A percentile compares a stretch with the other conserved stretches of the same genome.
phyloP scores from a whole-genome alignment of 345 rosid genomes.

The Linum lewisii region DNA sequence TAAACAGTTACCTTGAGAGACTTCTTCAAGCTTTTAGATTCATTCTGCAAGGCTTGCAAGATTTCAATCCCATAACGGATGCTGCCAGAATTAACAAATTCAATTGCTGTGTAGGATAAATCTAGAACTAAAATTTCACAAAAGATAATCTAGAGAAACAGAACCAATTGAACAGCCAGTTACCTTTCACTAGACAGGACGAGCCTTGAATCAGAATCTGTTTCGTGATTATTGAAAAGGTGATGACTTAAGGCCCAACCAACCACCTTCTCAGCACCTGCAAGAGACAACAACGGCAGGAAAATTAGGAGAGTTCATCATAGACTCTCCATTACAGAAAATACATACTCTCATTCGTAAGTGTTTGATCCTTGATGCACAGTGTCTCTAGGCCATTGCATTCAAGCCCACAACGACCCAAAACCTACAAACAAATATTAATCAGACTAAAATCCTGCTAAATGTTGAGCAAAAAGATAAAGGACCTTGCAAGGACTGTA shows the following conservation, averaged over 20 bases:
- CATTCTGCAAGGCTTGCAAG: slow-evolving; percentile 60
- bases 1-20: slow-evolving; percentile 55
- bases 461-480: neutral
- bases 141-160: slow-evolving; percentile 12
- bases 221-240: slow-evolving; percentile 59
- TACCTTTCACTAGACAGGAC: slow-evolving; percentile 72
- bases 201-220: slow-evolving; percentile 43
- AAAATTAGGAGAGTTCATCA: too few relatives aligned
- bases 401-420: slow-evolving; percentile 54
- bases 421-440: slow-evolving; percentile 32
- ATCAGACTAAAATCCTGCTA: neutral
- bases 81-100: slow-evolving; percentile 44
- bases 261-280: slow-evolving; percentile 80
- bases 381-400: slow-evolving; percentile 63
- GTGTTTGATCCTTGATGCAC: slow-evolving; percentile 64
- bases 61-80: slow-evolving; percentile 56
- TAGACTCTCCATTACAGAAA: slow-evolving; percentile 6
- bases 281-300: slow-evolving; percentile 8
- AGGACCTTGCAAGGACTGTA: neutral
- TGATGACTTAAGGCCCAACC: slow-evolving; percentile 87
- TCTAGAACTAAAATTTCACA: slow-evolving; percentile 13
- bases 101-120: slow-evolving; percentile 10
- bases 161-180: slow-evolving; percentile 14
- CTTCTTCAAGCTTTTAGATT: slow-evolving; percentile 69
- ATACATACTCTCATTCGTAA: slow-evolving; percentile 61